These are phyloP conservation scores for Microsporum ferrugineum DNA, from an alignment of 2,329 filamentous ascomycete genomes.

Conservation along the genomic window DNA sequence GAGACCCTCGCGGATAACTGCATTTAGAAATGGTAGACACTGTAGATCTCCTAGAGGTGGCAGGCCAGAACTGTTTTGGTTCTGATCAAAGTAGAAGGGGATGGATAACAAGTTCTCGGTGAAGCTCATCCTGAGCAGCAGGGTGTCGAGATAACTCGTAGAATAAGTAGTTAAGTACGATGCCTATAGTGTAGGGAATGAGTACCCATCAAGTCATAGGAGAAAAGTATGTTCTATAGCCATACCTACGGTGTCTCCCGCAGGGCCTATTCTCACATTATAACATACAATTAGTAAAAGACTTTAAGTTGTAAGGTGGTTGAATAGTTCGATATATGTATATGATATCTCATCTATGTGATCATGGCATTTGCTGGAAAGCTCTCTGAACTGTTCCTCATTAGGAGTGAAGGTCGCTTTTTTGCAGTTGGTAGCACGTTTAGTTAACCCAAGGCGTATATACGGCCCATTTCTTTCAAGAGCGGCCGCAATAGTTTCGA, in stretches of 20 bases:
- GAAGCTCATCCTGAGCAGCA: slow-evolving; percentile 9
- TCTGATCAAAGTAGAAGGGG: slow-evolving; percentile 2
- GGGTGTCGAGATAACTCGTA: slow-evolving; percentile 8
- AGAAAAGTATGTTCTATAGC: not conserved
- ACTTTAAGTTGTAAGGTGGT: not conserved
- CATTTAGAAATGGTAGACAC: slow-evolving; percentile 8
- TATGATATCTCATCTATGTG: not conserved
- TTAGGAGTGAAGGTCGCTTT: not conserved
- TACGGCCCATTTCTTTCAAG: slow-evolving; percentile 8
- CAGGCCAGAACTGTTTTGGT: not conserved
- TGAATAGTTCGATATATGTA: not conserved
- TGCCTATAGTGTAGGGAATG: slow-evolving; percentile 15
- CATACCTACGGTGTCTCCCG: not conserved
- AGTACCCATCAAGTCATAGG: not conserved
- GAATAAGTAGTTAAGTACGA: slow-evolving; percentile 10
- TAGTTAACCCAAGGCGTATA: slow-evolving; percentile 6
- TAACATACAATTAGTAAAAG: not conserved
- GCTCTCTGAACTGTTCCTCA: not conserved
- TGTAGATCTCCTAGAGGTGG: slow-evolving; percentile 5
- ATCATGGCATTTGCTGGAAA: not conserved
- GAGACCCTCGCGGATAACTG: slow-evolving; percentile 9
- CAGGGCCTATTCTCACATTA: not conserved
- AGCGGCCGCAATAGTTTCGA: slow-evolving; percentile 3
- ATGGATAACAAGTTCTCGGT: slow-evolving; percentile 5
- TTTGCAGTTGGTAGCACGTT: slow-evolving; percentile 8